Percentiles rank a stretch among this genome's conserved stretches.
These are phyloP conservation scores for Rubroshorea leprosula DNA, from an alignment of 345 rosid species.

Conservation along the genomic window DNA sequence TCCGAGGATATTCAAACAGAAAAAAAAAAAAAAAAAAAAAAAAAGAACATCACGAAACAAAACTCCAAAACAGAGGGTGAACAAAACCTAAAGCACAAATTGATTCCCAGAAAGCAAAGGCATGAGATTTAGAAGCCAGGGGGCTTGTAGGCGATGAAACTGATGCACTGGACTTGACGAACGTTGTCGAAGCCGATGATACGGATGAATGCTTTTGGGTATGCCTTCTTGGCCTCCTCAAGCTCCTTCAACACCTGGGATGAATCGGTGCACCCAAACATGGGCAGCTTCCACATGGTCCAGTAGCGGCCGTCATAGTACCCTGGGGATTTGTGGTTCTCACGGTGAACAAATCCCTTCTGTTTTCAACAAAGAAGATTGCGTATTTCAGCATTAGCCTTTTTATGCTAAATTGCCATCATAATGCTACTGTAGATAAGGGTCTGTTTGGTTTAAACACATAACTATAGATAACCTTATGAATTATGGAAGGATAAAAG, in stretches of 20 bases:
- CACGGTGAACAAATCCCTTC: conserved; percentile 36
- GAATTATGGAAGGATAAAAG: no score
- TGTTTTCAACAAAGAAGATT: not conserved
- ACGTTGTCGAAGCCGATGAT: conserved; percentile 41
- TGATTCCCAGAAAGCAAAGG: no score
- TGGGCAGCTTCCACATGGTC: conserved; percentile 56
- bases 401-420: not conserved
- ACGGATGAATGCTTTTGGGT: conserved; percentile 27
- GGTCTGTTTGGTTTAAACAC: no score
- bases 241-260: conserved; percentile 36
- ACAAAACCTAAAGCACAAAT: no score
- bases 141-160: conserved; percentile 38
- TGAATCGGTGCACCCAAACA: conserved; percentile 44
- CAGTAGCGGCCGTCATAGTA: conserved; percentile 50
- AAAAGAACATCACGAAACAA: no score
- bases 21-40: no score
- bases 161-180: conserved; percentile 50
- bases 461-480: no score
- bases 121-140: not conserved
- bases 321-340: conserved; percentile 29
- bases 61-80: no score
- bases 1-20: no score
- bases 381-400: not conserved
- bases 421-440: no score
- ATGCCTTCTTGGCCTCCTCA: conserved; percentile 27